Percentiles rank a stretch among this genome's conserved stretches.
These are phyloP conservation scores for Darksidea phi DNA, from an alignment of 495 filamentous ascomycete genomes.

Conservation along the genomic window DNA sequence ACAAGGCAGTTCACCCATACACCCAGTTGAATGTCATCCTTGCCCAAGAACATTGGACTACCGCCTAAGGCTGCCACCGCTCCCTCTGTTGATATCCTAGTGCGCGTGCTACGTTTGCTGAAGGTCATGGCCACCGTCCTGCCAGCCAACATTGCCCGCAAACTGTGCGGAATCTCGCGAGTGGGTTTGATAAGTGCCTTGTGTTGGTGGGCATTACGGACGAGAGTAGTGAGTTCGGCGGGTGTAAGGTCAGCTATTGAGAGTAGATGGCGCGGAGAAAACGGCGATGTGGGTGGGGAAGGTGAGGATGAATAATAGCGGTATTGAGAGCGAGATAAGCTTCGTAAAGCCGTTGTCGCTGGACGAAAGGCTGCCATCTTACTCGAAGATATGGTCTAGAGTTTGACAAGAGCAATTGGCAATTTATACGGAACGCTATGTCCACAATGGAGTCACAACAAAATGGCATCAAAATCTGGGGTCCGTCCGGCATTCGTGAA, in stretches of 20 bases:
- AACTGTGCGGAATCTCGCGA: slow-evolving; percentile 57
- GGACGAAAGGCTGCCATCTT: slow-evolving; percentile 32
- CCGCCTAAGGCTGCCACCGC: slow-evolving; percentile 81
- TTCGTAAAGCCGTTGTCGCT: slow-evolving; percentile 23
- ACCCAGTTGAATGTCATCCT: slow-evolving; percentile 92
- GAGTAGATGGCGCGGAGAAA: slow-evolving; percentile 66
- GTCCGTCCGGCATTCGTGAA: background rate
- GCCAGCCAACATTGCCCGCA: slow-evolving; percentile 60
- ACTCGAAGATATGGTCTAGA: background rate
- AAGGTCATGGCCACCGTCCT: slow-evolving; percentile 94
- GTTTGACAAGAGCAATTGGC: slow-evolving; percentile 20
- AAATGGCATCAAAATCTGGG: slow-evolving; percentile 26
- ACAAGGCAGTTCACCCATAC: slow-evolving; percentile 46
- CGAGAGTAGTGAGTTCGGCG: slow-evolving; percentile 73
- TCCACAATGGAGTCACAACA: slow-evolving; percentile 10
- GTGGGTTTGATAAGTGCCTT: slow-evolving; percentile 73
- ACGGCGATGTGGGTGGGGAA: slow-evolving; percentile 37
- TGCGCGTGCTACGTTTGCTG: slow-evolving; percentile 89
- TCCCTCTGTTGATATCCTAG: slow-evolving; percentile 86
- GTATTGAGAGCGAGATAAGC: slow-evolving; percentile 21
- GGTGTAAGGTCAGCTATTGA: slow-evolving; percentile 83
- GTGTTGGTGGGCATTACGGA: slow-evolving; percentile 73
- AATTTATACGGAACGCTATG: slow-evolving; percentile 10
- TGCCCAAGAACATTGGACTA: slow-evolving; percentile 93
- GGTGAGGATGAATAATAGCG: slow-evolving; percentile 26